Base-by-base conservation (phyloP, 2,329 filamentous ascomycete species). In the Pseudogymnoascus sp. region DNA sequence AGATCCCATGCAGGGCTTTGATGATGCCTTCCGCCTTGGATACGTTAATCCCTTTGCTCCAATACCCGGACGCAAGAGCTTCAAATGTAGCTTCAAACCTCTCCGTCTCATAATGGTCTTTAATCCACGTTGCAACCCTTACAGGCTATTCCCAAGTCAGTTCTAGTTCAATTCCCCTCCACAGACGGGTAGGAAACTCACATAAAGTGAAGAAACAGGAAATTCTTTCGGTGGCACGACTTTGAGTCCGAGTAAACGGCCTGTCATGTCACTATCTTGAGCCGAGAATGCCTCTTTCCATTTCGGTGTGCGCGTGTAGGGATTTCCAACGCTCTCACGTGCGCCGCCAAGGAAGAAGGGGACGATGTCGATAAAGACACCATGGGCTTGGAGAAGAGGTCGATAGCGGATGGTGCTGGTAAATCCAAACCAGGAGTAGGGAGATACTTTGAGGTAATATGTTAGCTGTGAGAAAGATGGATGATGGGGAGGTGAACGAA, bases 391-490 rank as follows among this genome's bases (percentile, higher is more conserved):
- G n/a, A 67, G 64, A 4, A 59, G 42, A 1, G 65, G 65, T 2
- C 66, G 62, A 38, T 64, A 59, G 13, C 61, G 62, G 31, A 66
- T 29, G n/a, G 59, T 59, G 47, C 61, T 65, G 35, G 63, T 65
- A 40, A 67, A 61, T 7, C 65, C 66, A 50, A 66, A 68, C 65
- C 66, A 68, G 19, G 66, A 68, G 60, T 68, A 68, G 7, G 65
- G 66, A 3, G 65, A 67, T 40, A 67, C 66, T 65, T 40, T 10
- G 59, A 31, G 11, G 14, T 35, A n/a, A 61, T 33, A 56, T 16
- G 16, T 47, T 26, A 44, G n/a, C 8, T 6, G 24, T 24, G 16
- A 29, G 61, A 62, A 56, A 29, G 37, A 38, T 38, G 14, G 37
- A 38, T 38, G 37, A 38, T 38, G 37, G 37, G 35, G 37, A 38